Base-by-base conservation (phyloP, 441 rosid genomes). In the Breynia disticha region DNA sequence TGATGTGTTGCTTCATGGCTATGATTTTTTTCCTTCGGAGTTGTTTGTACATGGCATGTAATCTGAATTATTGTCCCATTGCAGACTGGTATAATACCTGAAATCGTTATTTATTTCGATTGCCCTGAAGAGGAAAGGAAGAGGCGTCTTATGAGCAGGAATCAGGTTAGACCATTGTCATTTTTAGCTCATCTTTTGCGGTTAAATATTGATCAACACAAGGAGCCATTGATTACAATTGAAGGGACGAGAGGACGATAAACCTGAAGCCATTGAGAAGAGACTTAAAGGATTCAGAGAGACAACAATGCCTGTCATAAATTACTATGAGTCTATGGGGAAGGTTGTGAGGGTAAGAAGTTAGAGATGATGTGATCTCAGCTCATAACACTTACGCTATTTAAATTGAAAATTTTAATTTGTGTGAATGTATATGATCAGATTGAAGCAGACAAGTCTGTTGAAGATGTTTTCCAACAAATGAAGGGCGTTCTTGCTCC, bases 121-220 rank as follows among this genome's bases (percentile, higher is more conserved):
- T 84, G 93, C 66, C 65, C 81, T 54, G 81, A 82, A 66, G 81
- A 82, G 66, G 93, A 82, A 66, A 64, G 80, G 77, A 80, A 79
- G 69, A 76, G 45, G 70, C 93, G 88, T 13, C 60, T 82, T 45
- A 63, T 82, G 66, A 58, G 59, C 52, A 78, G 93, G 60, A 82
- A 84, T 58, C 86, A 84, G 84, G 93, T 84, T 60, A 46, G 65
- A 48, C 44, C n/a, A 41, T 41, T 51, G 7, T n/a, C 0, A 4
- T 21, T 20, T 10, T 14, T 0, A n/a, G n/a, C n/a, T 0, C 1
- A 28, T 11, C n/a, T n/a, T n/a, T n/a, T 55, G 18, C 16, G 11
- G 1, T 28, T 28, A 9, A 28, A 2, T 28, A 9, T 5, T 5
- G 35, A 28, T 28, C 8, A 28, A 28, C 35, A 4, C 35, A 28